Conservation (phyloP, 805 yeast genomes). For the Komagataella populi region DNA sequence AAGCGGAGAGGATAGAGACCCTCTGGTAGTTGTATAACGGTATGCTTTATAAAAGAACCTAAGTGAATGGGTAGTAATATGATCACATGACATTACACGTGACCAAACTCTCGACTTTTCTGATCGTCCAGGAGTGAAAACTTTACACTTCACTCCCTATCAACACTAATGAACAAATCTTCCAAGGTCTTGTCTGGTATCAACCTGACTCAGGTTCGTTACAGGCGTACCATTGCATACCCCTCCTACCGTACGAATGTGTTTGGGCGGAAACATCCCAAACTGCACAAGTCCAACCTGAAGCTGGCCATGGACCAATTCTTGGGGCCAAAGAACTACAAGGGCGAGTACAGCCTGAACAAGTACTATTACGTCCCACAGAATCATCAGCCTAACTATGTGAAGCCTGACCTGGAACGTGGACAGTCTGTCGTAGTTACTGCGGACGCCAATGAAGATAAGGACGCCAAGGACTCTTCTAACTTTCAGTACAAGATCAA, state of each 20-base stretch:
- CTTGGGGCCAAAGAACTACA: slow-evolving; percentile 72
- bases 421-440: slow-evolving; percentile 18
- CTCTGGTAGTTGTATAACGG: slow-evolving; percentile 18
- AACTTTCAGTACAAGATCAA: slow-evolving; percentile 10
- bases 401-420: slow-evolving; percentile 37
- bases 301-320: slow-evolving; percentile 56
- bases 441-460: slow-evolving; percentile 5
- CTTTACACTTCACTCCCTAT: neutral
- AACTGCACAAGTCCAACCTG: slow-evolving; percentile 34
- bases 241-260: slow-evolving; percentile 35
- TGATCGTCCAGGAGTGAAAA: neutral
- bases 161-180: neutral
- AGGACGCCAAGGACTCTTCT: slow-evolving; percentile 3
- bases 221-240: slow-evolving; percentile 39
- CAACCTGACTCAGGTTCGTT: slow-evolving; percentile 22
- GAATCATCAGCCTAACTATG: slow-evolving; percentile 60
- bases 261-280: slow-evolving; percentile 23
- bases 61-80: neutral
- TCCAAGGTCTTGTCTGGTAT: neutral
- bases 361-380: slow-evolving; percentile 58
- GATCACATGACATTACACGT: neutral
- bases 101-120: neutral
- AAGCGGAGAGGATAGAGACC: slow-evolving; percentile 52
- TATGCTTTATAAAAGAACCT: neutral
- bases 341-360: slow-evolving; percentile 70